These are phyloP conservation scores for Globisporangium polare DNA, from an alignment of 352 stramenopile species.

Conservation along the genomic window DNA sequence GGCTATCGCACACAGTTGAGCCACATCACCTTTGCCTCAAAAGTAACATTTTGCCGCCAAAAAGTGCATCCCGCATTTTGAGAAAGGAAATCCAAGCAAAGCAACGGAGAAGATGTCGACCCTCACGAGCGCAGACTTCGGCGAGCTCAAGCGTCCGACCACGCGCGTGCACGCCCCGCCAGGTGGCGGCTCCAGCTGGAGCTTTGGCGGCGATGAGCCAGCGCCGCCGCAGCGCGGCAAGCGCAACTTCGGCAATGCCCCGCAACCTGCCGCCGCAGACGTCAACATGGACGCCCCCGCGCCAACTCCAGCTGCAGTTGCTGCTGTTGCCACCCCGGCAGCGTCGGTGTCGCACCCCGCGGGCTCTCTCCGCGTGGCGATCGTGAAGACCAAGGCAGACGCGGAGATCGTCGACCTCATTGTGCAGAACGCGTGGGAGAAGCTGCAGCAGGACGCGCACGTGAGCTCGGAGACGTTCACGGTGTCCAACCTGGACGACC, in stretches of 20 bases:
- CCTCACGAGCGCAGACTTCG: conserved; percentile 78
- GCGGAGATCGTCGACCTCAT: conserved; percentile 67
- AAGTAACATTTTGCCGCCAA: background rate
- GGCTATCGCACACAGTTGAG: background rate
- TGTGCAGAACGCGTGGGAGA: conserved; percentile 62
- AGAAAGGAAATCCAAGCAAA: background rate
- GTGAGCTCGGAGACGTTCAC: conserved; percentile 61
- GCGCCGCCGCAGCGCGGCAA: conserved; percentile 21
- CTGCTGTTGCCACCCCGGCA: conserved; percentile 12
- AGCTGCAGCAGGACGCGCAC: conserved; percentile 27
- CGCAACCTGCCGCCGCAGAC: conserved; percentile 25
- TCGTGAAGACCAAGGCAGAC: conserved; percentile 76
- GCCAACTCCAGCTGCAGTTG: conserved; percentile 20
- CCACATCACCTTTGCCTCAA: background rate
- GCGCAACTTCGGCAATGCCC: conserved; percentile 11
- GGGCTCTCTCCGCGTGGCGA: conserved; percentile 41
- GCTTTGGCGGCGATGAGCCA: conserved; percentile 44
- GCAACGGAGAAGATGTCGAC: conserved; percentile 56
- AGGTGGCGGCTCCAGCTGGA: conserved; percentile 78
- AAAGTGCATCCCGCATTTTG: background rate
- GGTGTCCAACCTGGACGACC: conserved; percentile 61
- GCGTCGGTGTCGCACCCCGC: conserved; percentile 4
- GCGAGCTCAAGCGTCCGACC: conserved; percentile 78
- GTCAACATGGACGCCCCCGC: conserved; percentile 15
- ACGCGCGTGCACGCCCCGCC: conserved; percentile 80